Evolutionary conservation across 805 yeast genomes (phyloP).

Genomic region (Wilhelminamyces savonicus): DNA sequence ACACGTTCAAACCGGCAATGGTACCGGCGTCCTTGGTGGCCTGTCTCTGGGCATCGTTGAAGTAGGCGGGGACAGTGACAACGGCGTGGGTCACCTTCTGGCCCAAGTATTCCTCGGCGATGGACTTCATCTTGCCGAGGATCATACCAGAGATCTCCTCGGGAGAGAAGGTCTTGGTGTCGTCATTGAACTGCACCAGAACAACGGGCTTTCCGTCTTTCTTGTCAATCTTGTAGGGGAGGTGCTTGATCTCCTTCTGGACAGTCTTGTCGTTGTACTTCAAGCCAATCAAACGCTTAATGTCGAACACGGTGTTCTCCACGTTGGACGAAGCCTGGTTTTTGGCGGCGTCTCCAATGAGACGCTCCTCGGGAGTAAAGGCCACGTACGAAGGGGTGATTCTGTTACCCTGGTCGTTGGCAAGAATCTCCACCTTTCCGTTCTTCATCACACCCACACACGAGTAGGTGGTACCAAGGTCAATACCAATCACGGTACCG

Average conservation of each 20-base stretch:
- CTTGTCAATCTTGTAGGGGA: slow-evolving; percentile 77
- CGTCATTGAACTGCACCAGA: slow-evolving; percentile 77
- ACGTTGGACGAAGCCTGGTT: slow-evolving; percentile 96
- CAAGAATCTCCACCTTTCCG: slow-evolving; percentile 71
- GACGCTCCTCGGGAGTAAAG: slow-evolving; percentile 86
- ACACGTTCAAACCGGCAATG: slow-evolving; percentile 82
- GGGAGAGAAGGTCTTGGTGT: slow-evolving; percentile 82
- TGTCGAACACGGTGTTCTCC: slow-evolving; percentile 82
- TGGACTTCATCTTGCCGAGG: slow-evolving; percentile 75
- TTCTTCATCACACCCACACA: slow-evolving; percentile 94
- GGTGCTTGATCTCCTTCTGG: slow-evolving; percentile 78
- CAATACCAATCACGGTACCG: slow-evolving; percentile 88
- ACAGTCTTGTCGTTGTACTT: slow-evolving; percentile 71
- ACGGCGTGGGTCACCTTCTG: slow-evolving; percentile 78
- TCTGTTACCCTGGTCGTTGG: slow-evolving; percentile 32
- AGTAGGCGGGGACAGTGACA: slow-evolving; percentile 89
- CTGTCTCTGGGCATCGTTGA: slow-evolving; percentile 91
- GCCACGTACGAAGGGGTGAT: slow-evolving; percentile 95
- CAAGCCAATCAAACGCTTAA: slow-evolving; percentile 92
- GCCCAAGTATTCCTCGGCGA: slow-evolving; percentile 73
- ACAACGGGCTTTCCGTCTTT: slow-evolving; percentile 75
- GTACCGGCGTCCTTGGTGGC: slow-evolving; percentile 93
- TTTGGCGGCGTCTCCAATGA: slow-evolving; percentile 96
- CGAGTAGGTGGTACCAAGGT: slow-evolving; percentile 90
- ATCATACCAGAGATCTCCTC: slow-evolving; percentile 96